Base-by-base conservation (phyloP, 2,329 filamentous ascomycete genomes). In the Ophiostoma perfectum region DNA sequence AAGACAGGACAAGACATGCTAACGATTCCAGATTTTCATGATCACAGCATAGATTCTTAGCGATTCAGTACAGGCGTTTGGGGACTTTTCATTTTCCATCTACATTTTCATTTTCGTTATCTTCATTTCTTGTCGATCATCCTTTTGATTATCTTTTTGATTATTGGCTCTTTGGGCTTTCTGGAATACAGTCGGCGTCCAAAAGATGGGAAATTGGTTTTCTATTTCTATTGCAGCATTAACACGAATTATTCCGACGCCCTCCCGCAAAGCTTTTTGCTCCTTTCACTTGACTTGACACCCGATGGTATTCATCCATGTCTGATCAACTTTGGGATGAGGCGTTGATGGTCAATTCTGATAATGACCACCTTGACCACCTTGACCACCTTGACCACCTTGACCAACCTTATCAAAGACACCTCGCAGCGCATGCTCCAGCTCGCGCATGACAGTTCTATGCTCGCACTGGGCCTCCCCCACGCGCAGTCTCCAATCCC, bases 11-110 rank as follows among this genome's bases (percentile, higher is more conserved):
- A 55, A n/a, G 2, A 27, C 3, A 36, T 14, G 47, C 66, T 70
- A 70, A 70, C 66, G 9, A 38, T 12, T 6, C 11, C 38, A 72
- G 71, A 72, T 72, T 66, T 72, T 72, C 55, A 72, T 72, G 71
- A 72, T 72, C 64, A 70, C 71, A 18, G 66, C 71, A 72, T 72
- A 72, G 64, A 3, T 9, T 11, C 12, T 63, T 18, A 27, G 60
- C 39, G 39, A 42, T 60, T 60, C 41, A 58, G 36, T 8, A 16
- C 18, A 45, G 55, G 41, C 42, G 55, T 63, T 63, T 44, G 16
- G 36, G 14, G 18, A 8, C 38, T 38, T 38, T 7, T 42, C 38
- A 45, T 27, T n/a, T 18, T 38, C n/a, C 8, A 2, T 47, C 4
- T 45, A 18, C 5, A 11, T n/a, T 64, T 64, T 47, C 38, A 2